Conservation (phyloP, 1,284 basidiomycete genomes). For the Fomitopsis palustris region DNA sequence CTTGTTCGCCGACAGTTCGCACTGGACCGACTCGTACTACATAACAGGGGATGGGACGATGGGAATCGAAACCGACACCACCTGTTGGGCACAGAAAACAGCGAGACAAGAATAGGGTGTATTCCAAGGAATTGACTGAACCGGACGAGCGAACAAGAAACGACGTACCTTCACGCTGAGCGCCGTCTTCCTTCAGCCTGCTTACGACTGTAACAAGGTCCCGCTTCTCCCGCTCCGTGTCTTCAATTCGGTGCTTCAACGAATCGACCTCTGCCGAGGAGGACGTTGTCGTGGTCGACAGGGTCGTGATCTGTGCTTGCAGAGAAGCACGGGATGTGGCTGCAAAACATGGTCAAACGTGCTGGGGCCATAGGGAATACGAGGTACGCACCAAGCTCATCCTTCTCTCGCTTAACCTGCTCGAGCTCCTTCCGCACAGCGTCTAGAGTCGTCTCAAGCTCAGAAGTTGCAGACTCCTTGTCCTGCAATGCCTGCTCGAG, state of each 20-base stretch:
- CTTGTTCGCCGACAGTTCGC: too few species aligned
- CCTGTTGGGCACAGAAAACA: not conserved
- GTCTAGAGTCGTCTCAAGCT: slow-evolving; percentile 51
- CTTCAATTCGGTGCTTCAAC: slow-evolving; percentile 58
- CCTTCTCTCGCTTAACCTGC: slow-evolving; percentile 54
- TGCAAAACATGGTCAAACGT: slow-evolving; percentile 23
- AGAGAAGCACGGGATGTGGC: slow-evolving; percentile 49
- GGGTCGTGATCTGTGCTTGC: slow-evolving; percentile 47
- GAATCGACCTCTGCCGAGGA: slow-evolving; percentile 59
- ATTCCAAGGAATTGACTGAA: not conserved
- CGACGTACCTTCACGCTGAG: slow-evolving; percentile 60
- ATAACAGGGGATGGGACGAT: too few species aligned
- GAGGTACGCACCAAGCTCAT: slow-evolving; percentile 54
- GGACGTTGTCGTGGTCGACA: slow-evolving; percentile 52
- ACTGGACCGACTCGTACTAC: too few species aligned
- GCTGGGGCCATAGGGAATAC: not conserved
- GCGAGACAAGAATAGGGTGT: too few species aligned
- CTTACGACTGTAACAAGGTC: slow-evolving; percentile 73
- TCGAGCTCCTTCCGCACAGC: slow-evolving; percentile 49
- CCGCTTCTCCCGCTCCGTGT: slow-evolving; percentile 76
- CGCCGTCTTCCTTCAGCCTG: slow-evolving; percentile 65
- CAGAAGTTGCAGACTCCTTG: slow-evolving; percentile 53
- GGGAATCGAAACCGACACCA: too few species aligned
- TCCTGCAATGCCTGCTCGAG: slow-evolving; percentile 78
- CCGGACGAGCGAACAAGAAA: not conserved